Evolutionary conservation across 2,329 filamentous ascomycete genomes (phyloP).

Genomic region (Pseudocercospora crystallina): DNA sequence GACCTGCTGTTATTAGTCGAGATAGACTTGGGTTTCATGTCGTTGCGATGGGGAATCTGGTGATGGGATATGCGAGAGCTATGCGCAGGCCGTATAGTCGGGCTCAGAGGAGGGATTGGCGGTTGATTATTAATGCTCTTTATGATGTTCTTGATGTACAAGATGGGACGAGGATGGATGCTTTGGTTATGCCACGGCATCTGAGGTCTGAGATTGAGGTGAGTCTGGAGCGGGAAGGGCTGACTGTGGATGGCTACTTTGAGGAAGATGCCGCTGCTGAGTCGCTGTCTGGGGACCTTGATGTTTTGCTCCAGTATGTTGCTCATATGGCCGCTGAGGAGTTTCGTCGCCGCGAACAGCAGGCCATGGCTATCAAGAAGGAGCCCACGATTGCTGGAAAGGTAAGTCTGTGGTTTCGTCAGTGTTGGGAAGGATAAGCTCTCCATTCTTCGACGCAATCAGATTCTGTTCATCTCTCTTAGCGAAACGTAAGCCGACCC

Average conservation of each 20-base stretch:
- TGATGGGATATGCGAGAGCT: conserved; percentile 11
- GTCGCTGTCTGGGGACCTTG: conserved; percentile 8
- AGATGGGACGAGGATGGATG: conserved; percentile 8
- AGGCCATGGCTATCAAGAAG: background rate
- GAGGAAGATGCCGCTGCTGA: conserved; percentile 1
- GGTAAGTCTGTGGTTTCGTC: conserved; percentile 1
- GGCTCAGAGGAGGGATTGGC: conserved; percentile 8
- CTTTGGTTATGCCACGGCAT: conserved; percentile 4
- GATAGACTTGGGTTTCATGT: conserved; percentile 9
- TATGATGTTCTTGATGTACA: conserved; percentile 9
- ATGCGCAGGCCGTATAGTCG: conserved; percentile 5
- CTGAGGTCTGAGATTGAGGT: conserved; percentile 7
- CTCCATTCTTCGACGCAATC: too few relatives aligned
- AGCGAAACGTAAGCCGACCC: too few relatives aligned
- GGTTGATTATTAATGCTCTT: conserved; percentile 8
- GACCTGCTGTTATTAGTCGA: conserved; percentile 9
- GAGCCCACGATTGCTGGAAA: conserved; percentile 1
- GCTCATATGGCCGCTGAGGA: conserved; percentile 8
- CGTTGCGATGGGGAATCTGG: conserved; percentile 17
- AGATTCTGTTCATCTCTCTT: too few relatives aligned
- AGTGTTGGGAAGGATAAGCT: conserved; percentile 1
- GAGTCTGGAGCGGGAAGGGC: conserved; percentile 1
- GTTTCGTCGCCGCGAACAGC: conserved; percentile 3
- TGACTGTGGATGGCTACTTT: conserved; percentile 5
- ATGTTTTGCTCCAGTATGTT: conserved; percentile 14